Percentiles rank a stretch among this genome's conserved stretches.
Evolutionary conservation across 805 yeast species (phyloP).

Genomic region (Yarrowia yakushimensis): DNA sequence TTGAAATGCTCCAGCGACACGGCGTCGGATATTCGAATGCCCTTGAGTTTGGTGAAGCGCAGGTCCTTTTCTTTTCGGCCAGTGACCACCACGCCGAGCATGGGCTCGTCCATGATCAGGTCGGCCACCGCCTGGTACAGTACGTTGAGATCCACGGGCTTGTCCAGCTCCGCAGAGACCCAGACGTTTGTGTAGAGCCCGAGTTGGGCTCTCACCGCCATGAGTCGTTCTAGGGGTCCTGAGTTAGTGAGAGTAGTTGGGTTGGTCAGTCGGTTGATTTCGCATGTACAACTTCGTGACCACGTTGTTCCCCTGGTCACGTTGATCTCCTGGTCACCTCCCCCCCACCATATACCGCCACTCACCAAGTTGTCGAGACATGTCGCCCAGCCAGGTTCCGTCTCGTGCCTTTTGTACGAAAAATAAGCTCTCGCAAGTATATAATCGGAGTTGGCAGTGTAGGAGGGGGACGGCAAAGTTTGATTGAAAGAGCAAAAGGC

Average conservation of each 20-base stretch:
- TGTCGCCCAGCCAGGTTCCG: slow-evolving; percentile 5
- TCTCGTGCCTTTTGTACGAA: slow-evolving; percentile 14
- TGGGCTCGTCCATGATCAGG: slow-evolving; percentile 20
- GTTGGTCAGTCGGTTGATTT: too few species aligned
- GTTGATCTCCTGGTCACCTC: too few species aligned
- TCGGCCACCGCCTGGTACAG: slow-evolving; percentile 20
- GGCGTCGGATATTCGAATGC: slow-evolving; percentile 10
- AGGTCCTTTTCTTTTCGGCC: slow-evolving; percentile 13
- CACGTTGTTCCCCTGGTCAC: too few species aligned
- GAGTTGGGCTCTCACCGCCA: slow-evolving; percentile 21
- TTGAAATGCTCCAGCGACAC: slow-evolving; percentile 7
- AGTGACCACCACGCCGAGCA: slow-evolving; percentile 11
- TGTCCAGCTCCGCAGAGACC: slow-evolving; percentile 8
- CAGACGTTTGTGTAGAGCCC: slow-evolving; percentile 22
- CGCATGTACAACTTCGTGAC: too few species aligned
- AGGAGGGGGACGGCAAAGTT: slow-evolving; percentile 8
- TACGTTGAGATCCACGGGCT: slow-evolving; percentile 7
- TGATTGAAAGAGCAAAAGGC: slow-evolving; percentile 10
- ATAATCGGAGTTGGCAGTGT: slow-evolving; percentile 23
- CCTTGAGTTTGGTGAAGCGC: slow-evolving; percentile 20
- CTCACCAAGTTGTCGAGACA: slow-evolving; percentile 24
- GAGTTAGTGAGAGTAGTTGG: not conserved
- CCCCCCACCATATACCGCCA: not conserved
- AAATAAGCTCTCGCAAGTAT: slow-evolving; percentile 8
- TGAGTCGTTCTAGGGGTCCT: slow-evolving; percentile 18